Conservation (phyloP, 108 stramenopile genomes). For the Skeletonema costatum region DNA sequence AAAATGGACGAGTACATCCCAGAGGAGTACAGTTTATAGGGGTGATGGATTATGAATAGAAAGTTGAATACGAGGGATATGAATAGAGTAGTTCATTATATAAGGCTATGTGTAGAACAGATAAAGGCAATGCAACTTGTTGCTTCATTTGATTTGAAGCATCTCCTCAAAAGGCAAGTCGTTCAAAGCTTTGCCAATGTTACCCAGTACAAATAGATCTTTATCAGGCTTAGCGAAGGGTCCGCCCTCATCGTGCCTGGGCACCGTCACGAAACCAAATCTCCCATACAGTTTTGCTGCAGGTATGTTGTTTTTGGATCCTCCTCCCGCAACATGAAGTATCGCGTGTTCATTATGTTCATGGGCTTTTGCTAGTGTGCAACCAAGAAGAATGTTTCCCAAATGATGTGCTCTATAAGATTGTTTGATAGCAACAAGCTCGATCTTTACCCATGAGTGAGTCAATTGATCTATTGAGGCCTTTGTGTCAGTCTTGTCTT, state of each 20-base stretch:
- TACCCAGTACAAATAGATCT: conserved; percentile 39
- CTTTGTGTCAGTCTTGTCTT: background rate
- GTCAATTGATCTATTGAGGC: conserved; percentile 1
- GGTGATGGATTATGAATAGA: background rate
- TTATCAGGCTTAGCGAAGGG: conserved; percentile 35
- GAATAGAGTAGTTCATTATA: background rate
- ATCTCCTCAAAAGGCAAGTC: conserved; percentile 31
- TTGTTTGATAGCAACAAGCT: conserved; percentile 33
- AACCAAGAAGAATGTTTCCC: conserved; percentile 25
- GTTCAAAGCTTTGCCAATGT: conserved; percentile 25
- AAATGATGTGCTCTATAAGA: conserved; percentile 23
- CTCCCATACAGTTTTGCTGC: conserved; percentile 30
- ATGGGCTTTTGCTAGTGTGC: conserved; percentile 13
- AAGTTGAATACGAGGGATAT: background rate
- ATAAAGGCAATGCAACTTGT: background rate
- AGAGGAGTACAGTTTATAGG: conserved; percentile 6
- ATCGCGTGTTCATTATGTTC: conserved; percentile 15
- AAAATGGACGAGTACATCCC: conserved; percentile 49
- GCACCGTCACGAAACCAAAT: conserved; percentile 32
- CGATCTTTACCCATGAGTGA: conserved; percentile 46
- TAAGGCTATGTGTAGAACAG: background rate
- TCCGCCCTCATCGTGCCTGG: conserved; percentile 18
- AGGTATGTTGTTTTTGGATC: conserved; percentile 25
- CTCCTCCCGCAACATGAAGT: conserved; percentile 41
- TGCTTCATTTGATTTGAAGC: background rate